Evolutionary conservation across 2,329 filamentous ascomycete species (phyloP), one percentile per base, ranked within the genome.

Genomic region (Alternaria consortialis): DNA sequence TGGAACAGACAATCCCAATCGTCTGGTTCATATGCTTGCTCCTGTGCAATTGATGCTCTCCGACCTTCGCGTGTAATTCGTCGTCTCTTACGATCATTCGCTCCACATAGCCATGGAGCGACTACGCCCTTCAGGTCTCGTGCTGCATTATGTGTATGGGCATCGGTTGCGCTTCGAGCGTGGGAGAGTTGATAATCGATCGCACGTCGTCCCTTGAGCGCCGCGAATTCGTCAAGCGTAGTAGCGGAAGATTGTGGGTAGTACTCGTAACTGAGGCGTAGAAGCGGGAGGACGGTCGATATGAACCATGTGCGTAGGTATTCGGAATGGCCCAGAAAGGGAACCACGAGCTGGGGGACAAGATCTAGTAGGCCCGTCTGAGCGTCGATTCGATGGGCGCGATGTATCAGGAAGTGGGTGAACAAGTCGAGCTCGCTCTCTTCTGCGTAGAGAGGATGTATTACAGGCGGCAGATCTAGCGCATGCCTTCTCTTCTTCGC

Each of bases 291-390:
- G 15, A 92, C 82, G 2, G 85, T 86, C 0, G 90, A 90, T 20
- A 91, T 84, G 72, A 88, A 85, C 90, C 91, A 92, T 0, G 83
- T 86, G 51, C 87, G 85, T 37, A 94, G 81, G 58, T 83, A 86
- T 8, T 86, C 82, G 37, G 86, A 85, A 59, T 86, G 83, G 50
- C 86, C 80, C 15, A 93, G 80, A 73, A 93, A 94, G 0, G 91
- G 91, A 23, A 84, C 80, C 17, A 93, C 80, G 31, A 94, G 82
- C n/a, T 84, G 82, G 0, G 89, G 88, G 1, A 93, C 75, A 65
- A 91, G 85, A n/a, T 84, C 82, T 20, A 94, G 81, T 62, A 93
- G 80, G n/a, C 91, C 91, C 1, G 90, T 89, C 74, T 91, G 86
- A 53, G 87, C 80, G 72, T 94, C 91, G 63, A 94, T 88, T 37